Conservation (phyloP, 2,329 filamentous ascomycete species). For the Alternaria novae-zelandiae region DNA sequence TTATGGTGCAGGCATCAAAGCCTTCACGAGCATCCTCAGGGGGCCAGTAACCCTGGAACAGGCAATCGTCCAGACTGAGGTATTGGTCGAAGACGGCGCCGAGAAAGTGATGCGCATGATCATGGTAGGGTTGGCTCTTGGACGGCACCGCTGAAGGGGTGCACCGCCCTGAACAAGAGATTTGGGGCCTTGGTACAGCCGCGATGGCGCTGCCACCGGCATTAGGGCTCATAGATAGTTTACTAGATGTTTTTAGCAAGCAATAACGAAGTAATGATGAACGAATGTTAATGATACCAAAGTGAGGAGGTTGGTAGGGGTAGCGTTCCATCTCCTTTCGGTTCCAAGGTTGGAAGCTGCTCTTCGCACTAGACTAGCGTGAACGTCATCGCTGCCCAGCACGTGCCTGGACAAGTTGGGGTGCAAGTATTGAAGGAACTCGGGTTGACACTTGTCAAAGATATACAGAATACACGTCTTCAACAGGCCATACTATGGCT, state of each 20-base stretch:
- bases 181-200: slow-evolving; percentile 8
- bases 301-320: neutral
- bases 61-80: slow-evolving; percentile 45
- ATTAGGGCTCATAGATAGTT: neutral
- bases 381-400: neutral
- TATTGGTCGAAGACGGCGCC: slow-evolving; percentile 44
- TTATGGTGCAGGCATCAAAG: slow-evolving; percentile 42
- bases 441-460: neutral
- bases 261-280: neutral
- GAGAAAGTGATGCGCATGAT: slow-evolving; percentile 49
- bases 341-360: neutral
- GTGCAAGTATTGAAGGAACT: neutral
- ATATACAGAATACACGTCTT: neutral
- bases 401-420: neutral
- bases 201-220: neutral
- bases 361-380: neutral
- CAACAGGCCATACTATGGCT: neutral
- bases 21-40: slow-evolving; percentile 46
- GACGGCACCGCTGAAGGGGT: slow-evolving; percentile 11
- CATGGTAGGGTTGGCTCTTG: slow-evolving; percentile 42
- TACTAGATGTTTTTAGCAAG: neutral
- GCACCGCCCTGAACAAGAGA: slow-evolving; percentile 8
- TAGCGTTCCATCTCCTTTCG: neutral
- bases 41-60: slow-evolving; percentile 43
- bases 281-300: neutral